phyloP scores from a whole-genome alignment of 2,329 filamentous ascomycete species.

The Pyricularia grisea region DNA sequence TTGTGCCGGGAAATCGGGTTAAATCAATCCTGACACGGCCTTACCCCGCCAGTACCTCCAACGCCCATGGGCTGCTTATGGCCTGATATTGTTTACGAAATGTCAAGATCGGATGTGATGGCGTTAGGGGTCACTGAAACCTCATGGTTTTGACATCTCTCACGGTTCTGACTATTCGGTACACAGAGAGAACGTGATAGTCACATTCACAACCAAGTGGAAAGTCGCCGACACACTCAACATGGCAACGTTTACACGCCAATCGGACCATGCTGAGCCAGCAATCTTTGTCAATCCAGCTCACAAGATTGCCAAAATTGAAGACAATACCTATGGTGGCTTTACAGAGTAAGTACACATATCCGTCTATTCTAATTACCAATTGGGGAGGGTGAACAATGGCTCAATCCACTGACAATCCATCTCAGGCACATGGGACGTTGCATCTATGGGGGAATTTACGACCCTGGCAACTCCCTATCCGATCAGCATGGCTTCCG shows the following conservation, averaged over 20 bases:
- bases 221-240: neutral
- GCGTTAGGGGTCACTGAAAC: neutral
- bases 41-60: neutral
- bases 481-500: slow-evolving; percentile 66
- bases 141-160: neutral
- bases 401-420: neutral
- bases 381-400: too few relatives aligned
- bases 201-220: neutral
- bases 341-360: slow-evolving; percentile 61
- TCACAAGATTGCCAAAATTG: slow-evolving; percentile 62
- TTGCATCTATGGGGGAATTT: slow-evolving; percentile 81
- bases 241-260: slow-evolving; percentile 70
- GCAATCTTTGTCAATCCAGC: slow-evolving; percentile 56
- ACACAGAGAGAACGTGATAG: neutral
- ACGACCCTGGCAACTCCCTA: slow-evolving; percentile 66
- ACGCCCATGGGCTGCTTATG: neutral
- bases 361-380: neutral
- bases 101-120: neutral
- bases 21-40: neutral
- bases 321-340: slow-evolving; percentile 73
- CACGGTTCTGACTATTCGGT: neutral
- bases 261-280: slow-evolving; percentile 49
- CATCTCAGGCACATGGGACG: slow-evolving; percentile 70
- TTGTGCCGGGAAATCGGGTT: neutral
- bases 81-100: neutral